These are phyloP conservation scores for Kwoniella heveanensis DNA, from an alignment of 768 basidiomycete species.

Conservation along the genomic window DNA sequence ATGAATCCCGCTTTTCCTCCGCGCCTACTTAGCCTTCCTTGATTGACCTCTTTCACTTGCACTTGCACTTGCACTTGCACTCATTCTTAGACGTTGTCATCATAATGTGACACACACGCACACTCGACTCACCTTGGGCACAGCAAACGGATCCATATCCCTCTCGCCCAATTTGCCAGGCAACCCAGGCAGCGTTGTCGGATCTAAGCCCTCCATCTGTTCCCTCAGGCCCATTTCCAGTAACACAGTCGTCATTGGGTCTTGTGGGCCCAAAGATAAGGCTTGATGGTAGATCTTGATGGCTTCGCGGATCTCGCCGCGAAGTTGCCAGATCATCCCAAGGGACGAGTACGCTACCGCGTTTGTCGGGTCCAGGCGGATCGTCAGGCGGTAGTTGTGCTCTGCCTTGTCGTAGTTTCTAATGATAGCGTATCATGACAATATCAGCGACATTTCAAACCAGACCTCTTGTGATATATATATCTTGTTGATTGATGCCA, in stretches of 20 bases:
- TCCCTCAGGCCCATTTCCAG: constrained; percentile 51
- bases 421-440: no score
- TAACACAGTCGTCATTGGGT: constrained; percentile 52
- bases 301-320: constrained; percentile 72
- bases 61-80: no score
- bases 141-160: constrained; percentile 38
- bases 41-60: no score
- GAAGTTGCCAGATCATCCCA: constrained; percentile 82
- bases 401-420: constrained; percentile 65
- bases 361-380: constrained; percentile 84
- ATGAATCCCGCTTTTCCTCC: no score
- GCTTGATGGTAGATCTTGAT: constrained; percentile 94
- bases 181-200: constrained; percentile 43
- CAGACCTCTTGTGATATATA: no score
- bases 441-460: no score
- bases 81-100: no score
- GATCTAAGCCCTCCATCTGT: constrained; percentile 45
- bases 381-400: constrained; percentile 71
- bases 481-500: no score
- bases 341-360: constrained; percentile 80
- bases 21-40: no score
- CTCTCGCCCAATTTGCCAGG: constrained; percentile 31
- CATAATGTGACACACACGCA: not conserved
- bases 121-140: constrained; percentile 38
- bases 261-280: constrained; percentile 54